Evolutionary conservation across 225 moss, liverwort and hornwort species (phyloP).

Genomic region (Pseudisothecium myosuroides): DNA sequence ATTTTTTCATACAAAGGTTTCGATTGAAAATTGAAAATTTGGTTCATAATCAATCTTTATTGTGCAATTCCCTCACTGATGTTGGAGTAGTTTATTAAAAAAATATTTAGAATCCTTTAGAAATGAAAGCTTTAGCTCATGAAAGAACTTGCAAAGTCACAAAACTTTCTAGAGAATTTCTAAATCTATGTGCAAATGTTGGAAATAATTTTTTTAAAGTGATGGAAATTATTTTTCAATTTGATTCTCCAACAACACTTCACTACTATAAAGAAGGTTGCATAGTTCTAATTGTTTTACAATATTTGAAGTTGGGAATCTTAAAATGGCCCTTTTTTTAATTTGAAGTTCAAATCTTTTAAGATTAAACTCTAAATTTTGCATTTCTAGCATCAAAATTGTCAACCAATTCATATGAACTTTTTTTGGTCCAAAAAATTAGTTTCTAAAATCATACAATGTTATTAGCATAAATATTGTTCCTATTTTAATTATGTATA

Average conservation of each 20-base stretch:
- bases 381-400: background rate
- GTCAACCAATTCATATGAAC: background rate
- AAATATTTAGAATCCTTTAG: background rate
- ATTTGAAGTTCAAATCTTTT: background rate
- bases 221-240: background rate
- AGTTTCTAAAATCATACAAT: background rate
- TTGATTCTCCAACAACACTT: background rate
- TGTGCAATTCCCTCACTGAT: accelerated
- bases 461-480: background rate
- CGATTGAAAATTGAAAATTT: background rate
- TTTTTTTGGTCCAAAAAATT: background rate
- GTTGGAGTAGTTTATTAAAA: background rate
- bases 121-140: background rate
- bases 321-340: background rate
- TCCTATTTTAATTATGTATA: background rate
- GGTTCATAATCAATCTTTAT: background rate
- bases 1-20: background rate
- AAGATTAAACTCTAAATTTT: background rate
- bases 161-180: background rate
- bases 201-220: background rate
- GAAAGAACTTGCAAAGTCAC: background rate
- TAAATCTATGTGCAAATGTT: background rate
- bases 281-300: background rate
- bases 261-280: background rate
- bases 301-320: background rate